A percentile compares a stretch with the other conserved stretches of the same genome.
phyloP scores from a whole-genome alignment of 179 eudicot genomes.

The Amaranthus tricolor region DNA sequence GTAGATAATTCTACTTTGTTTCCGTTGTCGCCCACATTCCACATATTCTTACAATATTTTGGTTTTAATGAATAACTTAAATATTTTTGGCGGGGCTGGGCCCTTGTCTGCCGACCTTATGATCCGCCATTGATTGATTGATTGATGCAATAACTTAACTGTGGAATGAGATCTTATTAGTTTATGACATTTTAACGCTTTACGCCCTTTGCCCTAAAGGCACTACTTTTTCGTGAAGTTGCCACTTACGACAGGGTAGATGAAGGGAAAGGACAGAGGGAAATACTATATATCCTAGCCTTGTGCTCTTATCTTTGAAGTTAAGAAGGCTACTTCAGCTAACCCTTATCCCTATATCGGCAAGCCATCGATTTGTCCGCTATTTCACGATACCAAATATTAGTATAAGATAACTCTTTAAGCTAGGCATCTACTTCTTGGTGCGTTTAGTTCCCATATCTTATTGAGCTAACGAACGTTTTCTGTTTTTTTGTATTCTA shows the following conservation, averaged over 20 bases:
- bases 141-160: too few species aligned
- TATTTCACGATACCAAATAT: neutral
- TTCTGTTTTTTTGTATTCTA: neutral
- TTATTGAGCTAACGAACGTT: neutral
- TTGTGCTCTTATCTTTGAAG: neutral
- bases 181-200: neutral
- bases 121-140: too few species aligned
- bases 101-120: too few species aligned
- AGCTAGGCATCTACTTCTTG: neutral
- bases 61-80: too few species aligned
- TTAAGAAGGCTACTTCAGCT: neutral
- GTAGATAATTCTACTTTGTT: neutral
- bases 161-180: too few species aligned
- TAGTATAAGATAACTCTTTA: neutral
- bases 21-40: neutral
- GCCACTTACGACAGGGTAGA: neutral
- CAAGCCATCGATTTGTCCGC: neutral
- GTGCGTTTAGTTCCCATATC: neutral
- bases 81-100: too few species aligned
- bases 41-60: too few species aligned
- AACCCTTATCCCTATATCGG: neutral
- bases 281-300: neutral
- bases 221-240: neutral
- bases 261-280: neutral
- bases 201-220: neutral